Conservation (phyloP, 805 yeast genomes). For the Wickerhamiella azyma region DNA sequence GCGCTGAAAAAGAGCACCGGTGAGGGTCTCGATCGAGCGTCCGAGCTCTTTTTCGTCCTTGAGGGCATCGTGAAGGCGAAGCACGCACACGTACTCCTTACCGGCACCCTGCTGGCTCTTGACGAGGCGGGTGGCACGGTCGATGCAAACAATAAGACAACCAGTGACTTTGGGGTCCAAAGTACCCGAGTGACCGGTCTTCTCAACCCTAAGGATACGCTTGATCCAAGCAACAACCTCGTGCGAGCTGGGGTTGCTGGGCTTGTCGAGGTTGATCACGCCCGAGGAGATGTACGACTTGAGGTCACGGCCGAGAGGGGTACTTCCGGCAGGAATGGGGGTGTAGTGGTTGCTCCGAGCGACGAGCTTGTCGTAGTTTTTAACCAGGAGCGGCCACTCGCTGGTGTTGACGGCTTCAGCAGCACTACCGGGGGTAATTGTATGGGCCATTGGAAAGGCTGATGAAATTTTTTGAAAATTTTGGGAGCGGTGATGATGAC, state of each 20-base stretch:
- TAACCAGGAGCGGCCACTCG: constrained; percentile 89
- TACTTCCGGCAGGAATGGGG: constrained; percentile 89
- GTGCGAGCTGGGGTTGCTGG: constrained; percentile 96
- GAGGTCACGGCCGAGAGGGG: constrained; percentile 89
- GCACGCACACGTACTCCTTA: constrained; percentile 97
- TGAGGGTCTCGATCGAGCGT: constrained; percentile 78
- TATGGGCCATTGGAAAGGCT: constrained; percentile 32
- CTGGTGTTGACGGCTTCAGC: constrained; percentile 69
- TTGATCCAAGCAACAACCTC: constrained; percentile 99
- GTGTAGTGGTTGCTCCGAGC: constrained; percentile 97
- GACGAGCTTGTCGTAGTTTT: constrained; percentile 82
- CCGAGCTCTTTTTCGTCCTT: constrained; percentile 82
- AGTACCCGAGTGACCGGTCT: constrained; percentile 98
- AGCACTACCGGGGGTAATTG: constrained; percentile 80
- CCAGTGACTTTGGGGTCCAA: constrained; percentile 98
- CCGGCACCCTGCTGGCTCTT: constrained; percentile 99
- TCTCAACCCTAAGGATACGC: constrained; percentile 86
- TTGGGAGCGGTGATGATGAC: neutral
- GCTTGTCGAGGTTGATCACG: constrained; percentile 94
- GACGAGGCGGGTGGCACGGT: constrained; percentile 94
- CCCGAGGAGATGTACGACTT: constrained; percentile 85
- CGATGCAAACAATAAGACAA: constrained; percentile 94
- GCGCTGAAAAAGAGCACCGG: constrained; percentile 98
- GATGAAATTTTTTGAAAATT: constrained; percentile 7
- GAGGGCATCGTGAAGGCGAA: constrained; percentile 85